Base-by-base conservation (phyloP, 257 asterid species). In the Phtheirospermum japonicum region DNA sequence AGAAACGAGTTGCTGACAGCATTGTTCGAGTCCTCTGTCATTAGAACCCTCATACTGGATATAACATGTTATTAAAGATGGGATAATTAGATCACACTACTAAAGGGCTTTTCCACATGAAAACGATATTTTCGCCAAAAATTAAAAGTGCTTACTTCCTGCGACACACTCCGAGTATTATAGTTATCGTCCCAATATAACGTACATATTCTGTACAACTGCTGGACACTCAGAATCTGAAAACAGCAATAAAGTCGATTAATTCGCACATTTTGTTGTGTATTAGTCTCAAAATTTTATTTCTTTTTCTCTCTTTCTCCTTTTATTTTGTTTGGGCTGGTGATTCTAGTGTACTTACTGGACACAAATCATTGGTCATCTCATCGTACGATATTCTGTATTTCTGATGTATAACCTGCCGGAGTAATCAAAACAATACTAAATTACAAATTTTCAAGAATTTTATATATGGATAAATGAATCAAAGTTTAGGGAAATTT, bases 151-250 rank as follows among this genome's bases (percentile, higher is more conserved):
- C 52, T 45, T 45, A 86, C 95, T 53, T 86, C 84, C 31, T 91
- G 71, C 69, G 95, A 86, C 59, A 86, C 95, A 59, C 89, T 83
- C 49, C 83, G 95, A 33, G 95, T 86, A 71, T 91, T 91, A 45
- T 86, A 86, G 73, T 86, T 86, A 71, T 86, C 95, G 66, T 86
- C 95, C 95, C 95, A 86, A 74, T 86, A 86, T 91, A 86, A 83
- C 30, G 95, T 86, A 67, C 95, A 81, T 49, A 86, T 86, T 78
- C 95, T 74, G 82, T 86, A 86, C 39, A 86, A 61, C 62, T 86
- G 95, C 49, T 86, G 95, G 65, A 83, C 77, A 77, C 95, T 86
- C 59, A 86, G 83, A 52, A 83, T 91, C 95, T 86, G 69, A 30
- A 64, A 61, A 79, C 63, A 56, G 42, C 75, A 75, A 64, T n/a